These are phyloP conservation scores for Aspergillus hancockii DNA, from an alignment of 495 filamentous ascomycete genomes.

Conservation along the genomic window DNA sequence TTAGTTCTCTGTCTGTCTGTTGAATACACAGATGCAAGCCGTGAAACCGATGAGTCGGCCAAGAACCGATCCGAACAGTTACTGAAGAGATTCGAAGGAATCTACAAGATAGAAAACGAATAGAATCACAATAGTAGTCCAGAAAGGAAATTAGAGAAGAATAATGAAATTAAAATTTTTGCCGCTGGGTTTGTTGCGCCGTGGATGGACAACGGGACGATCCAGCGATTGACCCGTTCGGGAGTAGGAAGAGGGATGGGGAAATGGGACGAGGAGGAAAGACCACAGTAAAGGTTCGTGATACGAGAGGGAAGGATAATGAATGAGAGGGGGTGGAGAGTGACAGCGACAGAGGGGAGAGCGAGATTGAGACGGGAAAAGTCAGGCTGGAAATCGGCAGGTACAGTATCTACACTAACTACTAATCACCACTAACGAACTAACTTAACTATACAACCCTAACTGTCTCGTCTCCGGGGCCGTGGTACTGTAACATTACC, in stretches of 20 bases:
- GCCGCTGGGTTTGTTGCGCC: background rate
- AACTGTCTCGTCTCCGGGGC: conserved; percentile 2
- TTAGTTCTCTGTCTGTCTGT: background rate
- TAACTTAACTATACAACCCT: background rate
- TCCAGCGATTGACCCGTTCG: conserved; percentile 19
- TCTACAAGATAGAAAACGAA: background rate
- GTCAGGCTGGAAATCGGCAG: conserved; percentile 2
- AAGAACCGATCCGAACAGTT: background rate
- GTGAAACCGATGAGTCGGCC: conserved; percentile 1
- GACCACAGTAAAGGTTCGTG: conserved; percentile 5
- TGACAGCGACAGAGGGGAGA: background rate
- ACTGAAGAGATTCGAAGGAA: background rate
- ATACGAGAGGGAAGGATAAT: background rate
- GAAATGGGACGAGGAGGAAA: conserved; percentile 11
- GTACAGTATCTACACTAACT: background rate
- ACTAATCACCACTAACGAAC: background rate
- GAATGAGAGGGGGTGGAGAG: conserved; percentile 2
- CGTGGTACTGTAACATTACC: conserved; percentile 6
- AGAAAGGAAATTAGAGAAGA: background rate
- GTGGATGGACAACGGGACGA: conserved; percentile 5
- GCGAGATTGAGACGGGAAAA: background rate
- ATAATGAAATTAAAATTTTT: background rate
- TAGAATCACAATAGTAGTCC: background rate
- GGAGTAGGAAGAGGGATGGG: conserved; percentile 6
- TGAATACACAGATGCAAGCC: background rate